phyloP scores from a whole-genome alignment of 2,329 filamentous ascomycete genomes.

The Ceratocystis huliohia region DNA sequence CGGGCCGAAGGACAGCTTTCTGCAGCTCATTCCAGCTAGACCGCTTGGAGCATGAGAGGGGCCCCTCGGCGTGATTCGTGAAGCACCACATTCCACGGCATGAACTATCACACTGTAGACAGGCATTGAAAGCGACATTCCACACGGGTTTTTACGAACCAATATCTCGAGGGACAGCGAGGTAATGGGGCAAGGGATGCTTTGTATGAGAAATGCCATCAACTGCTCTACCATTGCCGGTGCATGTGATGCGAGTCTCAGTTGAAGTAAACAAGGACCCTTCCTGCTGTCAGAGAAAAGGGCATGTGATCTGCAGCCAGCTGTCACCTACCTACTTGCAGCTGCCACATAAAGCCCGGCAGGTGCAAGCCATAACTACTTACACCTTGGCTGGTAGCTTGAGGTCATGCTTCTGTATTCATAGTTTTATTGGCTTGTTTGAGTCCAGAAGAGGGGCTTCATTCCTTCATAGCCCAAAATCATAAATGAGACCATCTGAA shows the following conservation, averaged over 20 bases:
- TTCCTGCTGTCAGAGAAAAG: background rate
- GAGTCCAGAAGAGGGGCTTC: too few relatives aligned
- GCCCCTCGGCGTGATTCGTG: background rate
- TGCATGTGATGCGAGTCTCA: background rate
- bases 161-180: background rate
- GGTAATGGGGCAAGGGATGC: background rate
- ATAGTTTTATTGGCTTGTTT: too few relatives aligned
- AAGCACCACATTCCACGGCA: background rate
- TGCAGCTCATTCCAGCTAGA: background rate
- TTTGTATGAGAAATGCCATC: background rate
- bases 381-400: too few relatives aligned
- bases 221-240: background rate
- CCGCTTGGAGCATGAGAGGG: background rate
- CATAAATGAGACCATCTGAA: too few relatives aligned
- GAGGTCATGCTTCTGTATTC: too few relatives aligned
- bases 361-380: background rate
- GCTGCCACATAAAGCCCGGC: background rate
- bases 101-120: background rate
- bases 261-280: background rate
- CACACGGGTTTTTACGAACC: background rate
- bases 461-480: too few relatives aligned
- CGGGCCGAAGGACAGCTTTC: background rate
- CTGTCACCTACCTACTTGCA: background rate
- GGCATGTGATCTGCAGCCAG: background rate
- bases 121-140: conserved; percentile 1